Base-by-base conservation (phyloP, 495 filamentous ascomycete species). In the Penicillium manginii region DNA sequence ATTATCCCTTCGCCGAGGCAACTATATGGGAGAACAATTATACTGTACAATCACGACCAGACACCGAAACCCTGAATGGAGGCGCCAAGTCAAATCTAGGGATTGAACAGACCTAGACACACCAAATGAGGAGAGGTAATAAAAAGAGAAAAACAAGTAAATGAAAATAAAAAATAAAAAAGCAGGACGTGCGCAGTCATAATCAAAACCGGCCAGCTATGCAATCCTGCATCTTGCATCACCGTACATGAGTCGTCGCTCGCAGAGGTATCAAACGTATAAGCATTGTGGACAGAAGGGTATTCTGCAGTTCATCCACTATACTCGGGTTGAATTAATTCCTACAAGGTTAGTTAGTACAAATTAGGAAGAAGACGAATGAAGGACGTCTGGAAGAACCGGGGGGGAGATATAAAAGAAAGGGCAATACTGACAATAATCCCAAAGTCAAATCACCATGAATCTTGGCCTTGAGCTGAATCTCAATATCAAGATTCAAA, bases 401-500 rank as follows among this genome's bases (percentile, higher is more conserved):
- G 21, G 49, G 19, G 15, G 10, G 42, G 22, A 32, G 57, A 59
- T 29, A 62, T 7, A 26, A 9, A 47, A n/a, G 19, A 42, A 43
- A 31, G 43, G 50, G 49, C 23, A 37, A 59, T 64, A 88, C 90
- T 77, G 79, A 93, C 91, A 97, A 83, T 63, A 97, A 79, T 51
- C 88, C 87, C 52, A 97, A 69, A 39, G 91, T 94, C 65, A 96
- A 77, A 79, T 96, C 92, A 73, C 92, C 91, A 66, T 93, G 89
- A 69, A 97, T 94, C 77, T 91, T 90, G 18, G 92, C 92, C 84
- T 96, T 96, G 1, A 97, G 78, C 69, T 92, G 87, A 32, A 96
- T 87, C 79, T 96, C 89, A 62, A 96, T 84, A 69, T 97, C 92
- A 48, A 97, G 75, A 74, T 96, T 96, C 50, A 96, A 69, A 69